A percentile compares a stretch with the other conserved stretches of the same genome.
These are phyloP conservation scores for Pichia insulana DNA, from an alignment of 805 yeast genomes.

Conservation along the genomic window DNA sequence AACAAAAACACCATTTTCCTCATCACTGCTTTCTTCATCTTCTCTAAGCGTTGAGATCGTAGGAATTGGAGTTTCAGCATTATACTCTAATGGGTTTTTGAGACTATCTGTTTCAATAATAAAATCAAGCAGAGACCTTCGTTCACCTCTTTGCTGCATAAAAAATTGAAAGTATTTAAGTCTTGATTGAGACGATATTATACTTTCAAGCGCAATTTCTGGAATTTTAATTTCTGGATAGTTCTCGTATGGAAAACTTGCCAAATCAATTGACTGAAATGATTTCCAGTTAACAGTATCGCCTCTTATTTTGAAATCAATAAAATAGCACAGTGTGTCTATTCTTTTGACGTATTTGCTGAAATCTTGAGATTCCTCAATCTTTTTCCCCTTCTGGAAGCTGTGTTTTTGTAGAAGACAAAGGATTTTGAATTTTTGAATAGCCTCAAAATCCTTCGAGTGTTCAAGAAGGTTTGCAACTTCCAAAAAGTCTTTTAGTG, in stretches of 20 bases:
- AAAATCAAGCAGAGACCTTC: slow-evolving; percentile 43
- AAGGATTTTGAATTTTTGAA: slow-evolving; percentile 41
- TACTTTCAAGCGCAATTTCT: slow-evolving; percentile 3
- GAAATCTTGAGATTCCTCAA: slow-evolving; percentile 8
- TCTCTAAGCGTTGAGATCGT: slow-evolving; percentile 10
- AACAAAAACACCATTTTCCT: slow-evolving; percentile 10
- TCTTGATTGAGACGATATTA: slow-evolving; percentile 3
- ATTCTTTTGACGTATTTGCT: slow-evolving; percentile 9
- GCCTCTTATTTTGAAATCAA: not conserved
- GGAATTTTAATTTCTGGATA: not conserved
- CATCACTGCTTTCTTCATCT: slow-evolving; percentile 23
- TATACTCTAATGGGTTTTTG: slow-evolving; percentile 57
- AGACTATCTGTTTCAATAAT: slow-evolving; percentile 63
- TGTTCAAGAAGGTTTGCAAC: slow-evolving; percentile 28
- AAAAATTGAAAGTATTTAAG: slow-evolving; percentile 43
- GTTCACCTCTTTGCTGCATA: slow-evolving; percentile 40
- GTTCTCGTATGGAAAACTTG: no score
- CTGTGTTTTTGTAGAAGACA: slow-evolving; percentile 33
- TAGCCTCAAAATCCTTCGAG: slow-evolving; percentile 30
- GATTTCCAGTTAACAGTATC: not conserved
- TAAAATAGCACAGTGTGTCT: not conserved
- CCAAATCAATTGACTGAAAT: no score
- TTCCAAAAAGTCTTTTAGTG: slow-evolving; percentile 21
- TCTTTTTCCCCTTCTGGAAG: not conserved
- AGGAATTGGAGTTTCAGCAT: not conserved